Conservation (phyloP, 805 yeast genomes). For the Yarrowia hollandica region DNA sequence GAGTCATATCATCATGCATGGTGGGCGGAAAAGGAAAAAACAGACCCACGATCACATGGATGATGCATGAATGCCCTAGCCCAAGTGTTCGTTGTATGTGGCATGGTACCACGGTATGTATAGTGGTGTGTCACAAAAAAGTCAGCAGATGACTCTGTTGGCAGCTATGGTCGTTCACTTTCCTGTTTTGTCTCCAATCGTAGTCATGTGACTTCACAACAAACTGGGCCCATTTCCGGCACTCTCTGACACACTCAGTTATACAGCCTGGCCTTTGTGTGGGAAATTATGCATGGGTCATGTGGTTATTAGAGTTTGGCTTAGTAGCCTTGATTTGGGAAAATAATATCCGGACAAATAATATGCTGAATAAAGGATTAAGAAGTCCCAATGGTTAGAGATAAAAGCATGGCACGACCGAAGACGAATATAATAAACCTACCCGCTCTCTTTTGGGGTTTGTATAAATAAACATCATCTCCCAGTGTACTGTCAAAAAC, state of each 20-base stretch:
- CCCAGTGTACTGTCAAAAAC: neutral
- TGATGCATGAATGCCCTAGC: neutral
- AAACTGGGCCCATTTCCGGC: neutral
- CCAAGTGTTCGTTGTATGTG: neutral
- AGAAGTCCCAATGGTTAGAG: neutral
- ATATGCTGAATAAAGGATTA: neutral
- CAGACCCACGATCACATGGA: neutral
- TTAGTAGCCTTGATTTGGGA: neutral
- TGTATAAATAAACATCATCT: neutral
- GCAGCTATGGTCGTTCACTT: too few relatives aligned
- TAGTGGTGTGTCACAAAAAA: too few relatives aligned
- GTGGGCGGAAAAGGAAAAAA: too few relatives aligned
- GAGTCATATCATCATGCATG: neutral
- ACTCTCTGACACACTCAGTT: neutral
- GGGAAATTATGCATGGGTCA: conserved; percentile 23
- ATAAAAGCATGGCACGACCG: neutral
- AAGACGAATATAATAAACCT: neutral
- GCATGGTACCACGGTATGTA: too few relatives aligned
- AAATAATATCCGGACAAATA: conserved; percentile 5
- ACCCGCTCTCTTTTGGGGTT: neutral
- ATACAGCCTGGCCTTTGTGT: conserved; percentile 7
- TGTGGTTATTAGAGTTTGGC: neutral
- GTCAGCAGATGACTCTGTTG: too few relatives aligned
- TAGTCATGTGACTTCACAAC: neutral
- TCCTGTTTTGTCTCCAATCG: too few relatives aligned